Evolutionary conservation across 257 asterid genomes (phyloP).

Genomic region (Solanum bukasovii): DNA sequence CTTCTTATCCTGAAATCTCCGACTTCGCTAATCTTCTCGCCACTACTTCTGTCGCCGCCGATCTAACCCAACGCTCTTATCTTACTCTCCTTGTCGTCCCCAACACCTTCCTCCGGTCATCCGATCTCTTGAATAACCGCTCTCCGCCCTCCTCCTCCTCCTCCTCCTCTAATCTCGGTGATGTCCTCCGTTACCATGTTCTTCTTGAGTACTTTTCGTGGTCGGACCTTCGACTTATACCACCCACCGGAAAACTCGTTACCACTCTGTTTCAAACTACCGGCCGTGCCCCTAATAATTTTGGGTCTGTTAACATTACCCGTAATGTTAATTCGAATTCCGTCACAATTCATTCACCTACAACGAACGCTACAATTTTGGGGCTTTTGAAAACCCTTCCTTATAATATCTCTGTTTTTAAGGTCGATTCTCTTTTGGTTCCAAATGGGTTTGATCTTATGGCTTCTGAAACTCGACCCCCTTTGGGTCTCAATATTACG

Average conservation of each 20-base stretch:
- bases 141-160: conserved; percentile 12
- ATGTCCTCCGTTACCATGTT: conserved; percentile 76
- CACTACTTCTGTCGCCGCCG: conserved; percentile 57
- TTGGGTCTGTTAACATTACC: conserved; percentile 65
- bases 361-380: conserved; percentile 63
- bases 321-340: conserved; percentile 22
- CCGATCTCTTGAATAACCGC: conserved; percentile 17
- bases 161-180: conserved; percentile 42
- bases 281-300: conserved; percentile 49
- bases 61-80: conserved; percentile 44
- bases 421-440: conserved; percentile 37
- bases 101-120: conserved; percentile 38
- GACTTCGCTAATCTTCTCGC: conserved; percentile 52
- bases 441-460: conserved; percentile 56
- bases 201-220: conserved; percentile 59
- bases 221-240: conserved; percentile 50
- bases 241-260: conserved; percentile 46
- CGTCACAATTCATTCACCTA: conserved; percentile 41
- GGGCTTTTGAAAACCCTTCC: conserved; percentile 43
- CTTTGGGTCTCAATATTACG: conserved; percentile 70
- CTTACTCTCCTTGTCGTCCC: conserved; percentile 66
- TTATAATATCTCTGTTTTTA: conserved; percentile 40
- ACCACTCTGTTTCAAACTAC: conserved; percentile 70
- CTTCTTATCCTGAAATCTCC: conserved; percentile 50
- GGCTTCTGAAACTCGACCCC: conserved; percentile 82